Evolutionary conservation across 75 land plant species (phyloP).

Genomic region (Larix kaempferi): DNA sequence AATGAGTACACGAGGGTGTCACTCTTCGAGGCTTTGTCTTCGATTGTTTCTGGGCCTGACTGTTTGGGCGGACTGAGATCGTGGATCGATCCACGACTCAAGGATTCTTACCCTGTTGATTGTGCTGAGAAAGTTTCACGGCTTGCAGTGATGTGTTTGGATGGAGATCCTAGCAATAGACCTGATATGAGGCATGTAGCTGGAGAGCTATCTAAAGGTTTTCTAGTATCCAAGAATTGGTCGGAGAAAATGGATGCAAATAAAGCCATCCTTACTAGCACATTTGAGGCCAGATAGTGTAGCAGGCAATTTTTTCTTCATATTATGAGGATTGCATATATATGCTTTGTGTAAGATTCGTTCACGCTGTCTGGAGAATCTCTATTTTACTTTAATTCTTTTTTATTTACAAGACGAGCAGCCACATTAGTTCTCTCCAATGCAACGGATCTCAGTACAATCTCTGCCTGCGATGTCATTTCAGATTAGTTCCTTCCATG

Average conservation of each 20-base stretch:
- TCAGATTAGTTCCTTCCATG: too few relatives aligned
- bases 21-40: background rate
- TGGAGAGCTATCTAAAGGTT: background rate
- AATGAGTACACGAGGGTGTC: background rate
- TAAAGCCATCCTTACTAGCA: conserved; percentile 3
- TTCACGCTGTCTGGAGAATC: too few relatives aligned
- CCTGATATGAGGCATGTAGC: conserved; percentile 8
- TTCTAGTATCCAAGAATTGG: conserved; percentile 3
- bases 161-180: conserved; percentile 4
- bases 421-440: too few relatives aligned
- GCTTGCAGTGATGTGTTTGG: conserved; percentile 7
- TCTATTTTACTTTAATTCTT: too few relatives aligned
- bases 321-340: background rate
- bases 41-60: background rate
- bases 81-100: conserved; percentile 12
- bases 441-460: too few relatives aligned
- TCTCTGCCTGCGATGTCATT: too few relatives aligned
- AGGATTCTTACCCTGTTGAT: conserved; percentile 21
- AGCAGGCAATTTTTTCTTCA: background rate
- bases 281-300: conserved; percentile 5
- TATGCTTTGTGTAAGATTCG: too few relatives aligned
- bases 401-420: too few relatives aligned
- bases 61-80: background rate
- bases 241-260: background rate
- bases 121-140: conserved; percentile 4